Percentiles rank a stretch among this genome's conserved stretches.
Conservation (phyloP, 257 asterid genomes). For the Solanum habrochaites region DNA sequence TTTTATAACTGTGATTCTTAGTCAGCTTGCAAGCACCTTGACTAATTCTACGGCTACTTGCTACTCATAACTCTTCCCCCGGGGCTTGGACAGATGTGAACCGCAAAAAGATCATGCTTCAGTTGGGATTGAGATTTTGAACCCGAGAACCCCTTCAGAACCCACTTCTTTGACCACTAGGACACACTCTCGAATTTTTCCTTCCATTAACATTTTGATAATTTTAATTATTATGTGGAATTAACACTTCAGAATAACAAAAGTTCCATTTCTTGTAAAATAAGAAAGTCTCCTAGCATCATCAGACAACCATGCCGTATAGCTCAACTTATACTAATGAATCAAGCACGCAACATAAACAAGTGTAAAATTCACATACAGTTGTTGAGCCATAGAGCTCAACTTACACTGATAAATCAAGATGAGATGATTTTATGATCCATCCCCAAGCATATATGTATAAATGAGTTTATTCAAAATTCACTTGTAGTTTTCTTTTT, state of each 20-base stretch:
- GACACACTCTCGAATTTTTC: not conserved
- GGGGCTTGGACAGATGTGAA: not conserved
- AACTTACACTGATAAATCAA: not conserved
- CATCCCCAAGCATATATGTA: not conserved
- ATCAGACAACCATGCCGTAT: not conserved
- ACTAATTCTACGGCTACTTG: not conserved
- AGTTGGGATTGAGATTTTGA: not conserved
- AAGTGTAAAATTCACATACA: not conserved
- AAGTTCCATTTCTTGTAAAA: not conserved
- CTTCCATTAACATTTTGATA: not conserved
- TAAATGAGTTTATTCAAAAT: not conserved
- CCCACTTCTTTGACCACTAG: not conserved
- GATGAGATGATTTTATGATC: not conserved
- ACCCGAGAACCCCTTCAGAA: not conserved
- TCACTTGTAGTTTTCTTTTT: constrained; percentile 41
- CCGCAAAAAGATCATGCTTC: not conserved
- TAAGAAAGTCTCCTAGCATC: not conserved
- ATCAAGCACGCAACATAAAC: not conserved
- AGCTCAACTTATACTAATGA: not conserved
- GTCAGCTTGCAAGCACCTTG: not conserved
- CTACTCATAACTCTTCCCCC: not conserved
- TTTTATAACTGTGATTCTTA: not conserved
- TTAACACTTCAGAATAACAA: not conserved
- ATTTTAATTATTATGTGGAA: not conserved
- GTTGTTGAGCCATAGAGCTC: not conserved